A percentile compares a stretch with the other conserved stretches of the same genome.
These are phyloP conservation scores for Annulohypoxylon truncatum DNA, from an alignment of 2,329 filamentous ascomycete species.

Conservation along the genomic window DNA sequence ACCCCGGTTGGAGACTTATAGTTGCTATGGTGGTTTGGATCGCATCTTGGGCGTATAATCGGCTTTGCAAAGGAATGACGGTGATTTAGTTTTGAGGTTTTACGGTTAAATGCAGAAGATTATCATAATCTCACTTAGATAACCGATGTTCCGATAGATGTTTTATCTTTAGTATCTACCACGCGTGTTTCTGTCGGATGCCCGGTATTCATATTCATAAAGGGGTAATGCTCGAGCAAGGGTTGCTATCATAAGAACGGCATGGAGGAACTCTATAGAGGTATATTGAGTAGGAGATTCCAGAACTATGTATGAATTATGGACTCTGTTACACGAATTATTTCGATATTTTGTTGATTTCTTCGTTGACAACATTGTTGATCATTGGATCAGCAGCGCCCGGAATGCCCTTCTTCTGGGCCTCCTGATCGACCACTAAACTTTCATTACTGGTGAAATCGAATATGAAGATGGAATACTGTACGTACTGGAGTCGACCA, in stretches of 20 bases:
- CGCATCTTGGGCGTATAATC: slow-evolving; percentile 36
- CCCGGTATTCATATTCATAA: too few relatives aligned
- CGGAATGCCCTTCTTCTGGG: slow-evolving; percentile 50
- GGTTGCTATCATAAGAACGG: too few relatives aligned
- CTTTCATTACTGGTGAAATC: not conserved
- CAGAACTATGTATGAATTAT: not conserved
- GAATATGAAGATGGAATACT: not conserved
- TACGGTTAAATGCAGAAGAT: too few relatives aligned
- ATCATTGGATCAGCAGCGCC: slow-evolving; percentile 49
- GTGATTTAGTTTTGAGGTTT: too few relatives aligned
- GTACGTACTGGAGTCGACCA: slow-evolving; percentile 48
- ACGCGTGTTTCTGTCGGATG: too few relatives aligned
- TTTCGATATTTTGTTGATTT: slow-evolving; percentile 47
- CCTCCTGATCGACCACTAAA: slow-evolving; percentile 49
- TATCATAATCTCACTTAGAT: too few relatives aligned
- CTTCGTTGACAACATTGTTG: slow-evolving; percentile 52
- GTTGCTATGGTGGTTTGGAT: slow-evolving; percentile 42
- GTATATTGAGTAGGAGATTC: not conserved
- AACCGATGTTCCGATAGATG: too few relatives aligned
- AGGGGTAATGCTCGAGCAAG: too few relatives aligned
- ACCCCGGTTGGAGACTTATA: slow-evolving; percentile 42
- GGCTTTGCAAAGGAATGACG: slow-evolving; percentile 27
- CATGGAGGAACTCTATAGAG: not conserved
- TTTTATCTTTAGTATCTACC: too few relatives aligned
- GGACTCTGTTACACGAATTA: not conserved